Percentiles rank a stretch among this genome's conserved stretches.
Conservation (phyloP, 2,329 filamentous ascomycete species). For the Fusarium foetens region DNA sequence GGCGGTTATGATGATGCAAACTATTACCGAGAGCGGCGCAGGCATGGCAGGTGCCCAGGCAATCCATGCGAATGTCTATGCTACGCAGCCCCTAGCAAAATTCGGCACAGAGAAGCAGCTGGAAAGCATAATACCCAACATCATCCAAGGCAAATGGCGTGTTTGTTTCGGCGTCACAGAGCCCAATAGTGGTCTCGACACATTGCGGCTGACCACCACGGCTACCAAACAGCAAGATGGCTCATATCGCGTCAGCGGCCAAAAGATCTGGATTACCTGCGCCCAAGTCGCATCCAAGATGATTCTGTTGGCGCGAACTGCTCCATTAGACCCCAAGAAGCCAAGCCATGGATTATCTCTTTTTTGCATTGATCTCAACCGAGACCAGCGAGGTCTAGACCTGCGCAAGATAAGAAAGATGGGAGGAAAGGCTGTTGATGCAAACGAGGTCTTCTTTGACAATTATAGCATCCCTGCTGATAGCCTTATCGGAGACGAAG, state of each 20-base stretch:
- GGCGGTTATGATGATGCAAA: constrained; percentile 89
- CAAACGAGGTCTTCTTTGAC: constrained; percentile 90
- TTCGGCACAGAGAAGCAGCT: constrained; percentile 76
- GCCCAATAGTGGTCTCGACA: constrained; percentile 83
- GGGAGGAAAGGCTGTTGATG: constrained; percentile 84
- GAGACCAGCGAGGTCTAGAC: constrained; percentile 66
- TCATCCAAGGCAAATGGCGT: constrained; percentile 77
- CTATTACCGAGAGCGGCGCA: constrained; percentile 79
- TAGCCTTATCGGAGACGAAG: constrained; percentile 75
- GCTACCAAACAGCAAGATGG: constrained; percentile 65
- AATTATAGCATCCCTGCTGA: constrained; percentile 74
- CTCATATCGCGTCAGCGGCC: constrained; percentile 76
- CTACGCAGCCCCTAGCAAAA: constrained; percentile 77
- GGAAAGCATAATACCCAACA: constrained; percentile 71
- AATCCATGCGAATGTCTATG: constrained; percentile 75
- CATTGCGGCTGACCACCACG: constrained; percentile 73
- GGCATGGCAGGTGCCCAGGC: constrained; percentile 78
- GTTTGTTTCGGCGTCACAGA: constrained; percentile 87
- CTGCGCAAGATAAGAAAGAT: constrained; percentile 84
- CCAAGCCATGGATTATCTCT: constrained; percentile 80
- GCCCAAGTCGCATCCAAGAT: constrained; percentile 86
- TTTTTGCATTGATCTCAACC: constrained; percentile 83
- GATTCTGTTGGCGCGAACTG: constrained; percentile 83
- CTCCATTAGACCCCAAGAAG: constrained; percentile 73
- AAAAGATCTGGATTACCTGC: constrained; percentile 91